A percentile compares a stretch with the other conserved stretches of the same genome.
These are phyloP conservation scores for Talaromyces islandicus DNA, from an alignment of 2,329 filamentous ascomycete genomes.

Conservation along the genomic window DNA sequence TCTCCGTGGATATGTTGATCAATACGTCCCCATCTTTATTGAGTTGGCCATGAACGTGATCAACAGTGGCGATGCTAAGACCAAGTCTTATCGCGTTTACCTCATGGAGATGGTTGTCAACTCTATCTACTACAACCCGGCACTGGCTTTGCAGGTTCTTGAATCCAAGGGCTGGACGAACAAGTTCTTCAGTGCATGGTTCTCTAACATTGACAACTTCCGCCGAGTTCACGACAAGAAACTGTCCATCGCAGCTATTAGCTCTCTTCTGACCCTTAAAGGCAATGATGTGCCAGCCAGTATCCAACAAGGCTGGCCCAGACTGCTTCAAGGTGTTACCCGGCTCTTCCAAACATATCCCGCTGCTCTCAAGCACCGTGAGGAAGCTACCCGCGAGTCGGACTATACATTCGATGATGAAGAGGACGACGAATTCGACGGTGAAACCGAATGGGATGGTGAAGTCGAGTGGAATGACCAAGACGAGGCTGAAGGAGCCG, in stretches of 20 bases:
- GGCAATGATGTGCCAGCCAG: conserved; percentile 82
- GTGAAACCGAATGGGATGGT: conserved; percentile 76
- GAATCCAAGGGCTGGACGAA: conserved; percentile 93
- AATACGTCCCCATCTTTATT: conserved; percentile 83
- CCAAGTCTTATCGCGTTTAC: conserved; percentile 92
- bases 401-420: conserved; percentile 75
- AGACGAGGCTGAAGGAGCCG: conserved; percentile 56
- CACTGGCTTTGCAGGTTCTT: conserved; percentile 77
- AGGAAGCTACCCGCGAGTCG: conserved; percentile 85
- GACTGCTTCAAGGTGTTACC: conserved; percentile 81
- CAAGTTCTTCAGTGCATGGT: conserved; percentile 98
- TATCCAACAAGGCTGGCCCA: conserved; percentile 90
- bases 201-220: conserved; percentile 90
- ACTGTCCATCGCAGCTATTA: conserved; percentile 90
- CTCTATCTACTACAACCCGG: conserved; percentile 92
- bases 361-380: conserved; percentile 79
- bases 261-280: conserved; percentile 71
- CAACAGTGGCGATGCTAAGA: conserved; percentile 65
- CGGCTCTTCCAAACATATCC: conserved; percentile 89
- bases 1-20: conserved; percentile 79
- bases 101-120: conserved; percentile 99
- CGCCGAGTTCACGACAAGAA: conserved; percentile 97
- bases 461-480: conserved; percentile 65
- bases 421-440: conserved; percentile 60
- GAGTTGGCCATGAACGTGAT: conserved; percentile 82